A percentile compares a stretch with the other conserved stretches of the same genome.
Evolutionary conservation across 2,329 filamentous ascomycete species (phyloP).

Genomic region (Trichoderma pleuroti): DNA sequence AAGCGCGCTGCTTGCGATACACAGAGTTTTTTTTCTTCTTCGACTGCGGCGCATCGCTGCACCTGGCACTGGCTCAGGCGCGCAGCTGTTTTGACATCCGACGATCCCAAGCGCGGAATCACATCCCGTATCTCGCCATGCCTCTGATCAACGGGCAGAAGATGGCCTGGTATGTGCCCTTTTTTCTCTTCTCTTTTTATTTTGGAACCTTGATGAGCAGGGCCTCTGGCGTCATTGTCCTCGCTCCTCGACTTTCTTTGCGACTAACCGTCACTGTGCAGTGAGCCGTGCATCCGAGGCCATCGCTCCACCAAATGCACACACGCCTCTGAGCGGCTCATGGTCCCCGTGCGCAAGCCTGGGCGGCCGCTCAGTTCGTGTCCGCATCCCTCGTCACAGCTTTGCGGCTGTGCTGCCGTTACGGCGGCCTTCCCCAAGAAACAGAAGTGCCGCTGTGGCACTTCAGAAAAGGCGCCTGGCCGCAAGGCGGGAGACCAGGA

Average conservation of each 20-base stretch:
- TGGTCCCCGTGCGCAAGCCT: slow-evolving; percentile 69
- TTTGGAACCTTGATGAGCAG: background rate
- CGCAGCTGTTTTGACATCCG: background rate
- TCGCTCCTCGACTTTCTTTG: background rate
- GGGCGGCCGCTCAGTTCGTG: slow-evolving; percentile 67
- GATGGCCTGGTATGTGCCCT: slow-evolving; percentile 67
- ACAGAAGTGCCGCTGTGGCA: slow-evolving; percentile 53
- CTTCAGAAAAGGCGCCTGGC: slow-evolving; percentile 27
- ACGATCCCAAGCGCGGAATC: background rate
- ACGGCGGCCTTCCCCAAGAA: slow-evolving; percentile 61
- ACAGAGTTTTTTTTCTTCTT: background rate
- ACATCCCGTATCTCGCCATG: slow-evolving; percentile 42
- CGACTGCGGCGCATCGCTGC: background rate
- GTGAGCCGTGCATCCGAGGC: slow-evolving; percentile 71
- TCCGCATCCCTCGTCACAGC: slow-evolving; percentile 59
- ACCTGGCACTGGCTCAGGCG: background rate
- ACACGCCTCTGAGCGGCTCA: slow-evolving; percentile 62
- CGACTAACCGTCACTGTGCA: slow-evolving; percentile 30
- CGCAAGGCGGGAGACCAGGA: slow-evolving; percentile 27
- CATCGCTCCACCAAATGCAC: slow-evolving; percentile 74
- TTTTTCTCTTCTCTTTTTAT: background rate
- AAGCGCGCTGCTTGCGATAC: background rate
- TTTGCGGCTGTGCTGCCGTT: slow-evolving; percentile 61
- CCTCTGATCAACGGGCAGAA: slow-evolving; percentile 67
- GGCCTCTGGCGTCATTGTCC: background rate